Percentiles rank a stretch among this genome's conserved stretches.
These are phyloP conservation scores for Trichosporon sp. DNA, from an alignment of 1,284 basidiomycete species.

Conservation along the genomic window DNA sequence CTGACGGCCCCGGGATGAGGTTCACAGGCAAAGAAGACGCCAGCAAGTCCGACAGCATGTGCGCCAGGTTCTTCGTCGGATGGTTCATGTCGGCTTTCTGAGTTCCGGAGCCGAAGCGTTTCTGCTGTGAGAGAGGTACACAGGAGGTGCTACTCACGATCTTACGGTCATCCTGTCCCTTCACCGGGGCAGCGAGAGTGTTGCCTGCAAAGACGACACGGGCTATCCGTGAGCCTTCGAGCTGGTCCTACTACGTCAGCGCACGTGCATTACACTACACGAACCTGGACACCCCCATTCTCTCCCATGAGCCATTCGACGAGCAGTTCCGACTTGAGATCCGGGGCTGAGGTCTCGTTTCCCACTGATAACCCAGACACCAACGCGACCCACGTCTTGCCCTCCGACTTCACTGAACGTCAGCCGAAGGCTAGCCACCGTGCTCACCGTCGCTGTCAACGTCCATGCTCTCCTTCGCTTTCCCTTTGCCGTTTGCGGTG, in stretches of 20 bases:
- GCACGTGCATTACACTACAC: conserved; percentile 4
- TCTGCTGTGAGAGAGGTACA: conserved; percentile 30
- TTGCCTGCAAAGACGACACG: conserved; percentile 82
- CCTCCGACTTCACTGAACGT: conserved; percentile 35
- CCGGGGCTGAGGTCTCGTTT: conserved; percentile 56
- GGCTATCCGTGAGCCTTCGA: conserved; percentile 66
- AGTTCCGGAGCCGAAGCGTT: conserved; percentile 47
- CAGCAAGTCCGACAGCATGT: conserved; percentile 65
- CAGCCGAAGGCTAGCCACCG: neutral
- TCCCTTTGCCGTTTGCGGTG: conserved; percentile 45
- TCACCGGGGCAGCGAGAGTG: conserved; percentile 61
- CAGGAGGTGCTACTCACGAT: conserved; percentile 52
- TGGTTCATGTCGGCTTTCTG: conserved; percentile 59
- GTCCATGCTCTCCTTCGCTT: conserved; percentile 36
- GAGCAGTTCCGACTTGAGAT: conserved; percentile 72
- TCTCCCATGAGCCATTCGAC: conserved; percentile 86
- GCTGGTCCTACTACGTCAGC: conserved; percentile 54
- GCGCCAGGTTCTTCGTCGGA: conserved; percentile 66
- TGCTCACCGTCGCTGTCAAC: conserved; percentile 15
- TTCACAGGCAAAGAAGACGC: conserved; percentile 70
- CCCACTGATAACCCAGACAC: conserved; percentile 76
- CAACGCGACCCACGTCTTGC: conserved; percentile 68
- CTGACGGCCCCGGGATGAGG: conserved; percentile 75
- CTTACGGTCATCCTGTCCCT: conserved; percentile 54
- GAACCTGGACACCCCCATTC: conserved; percentile 60